phyloP scores from a whole-genome alignment of 1,139 yeast genomes.

The Arxiozyma slooffiae region DNA sequence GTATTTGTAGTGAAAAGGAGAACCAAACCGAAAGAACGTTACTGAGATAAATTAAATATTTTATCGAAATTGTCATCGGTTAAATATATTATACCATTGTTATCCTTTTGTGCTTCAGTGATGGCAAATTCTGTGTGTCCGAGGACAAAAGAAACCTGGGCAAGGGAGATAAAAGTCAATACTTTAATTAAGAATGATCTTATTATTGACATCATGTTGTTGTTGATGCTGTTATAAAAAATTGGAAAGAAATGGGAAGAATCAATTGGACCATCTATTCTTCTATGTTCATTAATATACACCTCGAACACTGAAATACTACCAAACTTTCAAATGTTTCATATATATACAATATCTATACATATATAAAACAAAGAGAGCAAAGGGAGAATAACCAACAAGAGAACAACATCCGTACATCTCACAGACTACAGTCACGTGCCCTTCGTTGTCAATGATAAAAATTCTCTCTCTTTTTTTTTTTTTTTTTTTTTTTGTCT shows the following conservation, averaged over 20 bases:
- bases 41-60: constrained; percentile 34
- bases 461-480: no score
- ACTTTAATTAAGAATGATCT: background rate
- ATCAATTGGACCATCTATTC: no score
- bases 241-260: no score
- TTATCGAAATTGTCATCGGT: constrained; percentile 53
- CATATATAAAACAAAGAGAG: background rate
- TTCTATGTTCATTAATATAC: no score
- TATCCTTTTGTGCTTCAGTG: constrained; percentile 4
- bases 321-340: no score
- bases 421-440: background rate
- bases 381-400: no score
- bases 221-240: no score
- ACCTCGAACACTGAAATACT: no score
- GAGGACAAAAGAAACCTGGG: constrained; percentile 14
- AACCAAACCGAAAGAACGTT: constrained; percentile 44
- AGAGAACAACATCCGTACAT: background rate
- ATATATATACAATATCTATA: no score
- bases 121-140: constrained; percentile 20
- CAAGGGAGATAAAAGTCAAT: constrained; percentile 1
- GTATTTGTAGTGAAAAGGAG: constrained; percentile 67
- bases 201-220: background rate
- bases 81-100: constrained; percentile 38
- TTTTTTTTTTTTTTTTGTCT: no score
- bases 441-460: background rate